These are phyloP conservation scores for Penicillium coprophilum DNA, from an alignment of 495 filamentous ascomycete species.

Conservation along the genomic window DNA sequence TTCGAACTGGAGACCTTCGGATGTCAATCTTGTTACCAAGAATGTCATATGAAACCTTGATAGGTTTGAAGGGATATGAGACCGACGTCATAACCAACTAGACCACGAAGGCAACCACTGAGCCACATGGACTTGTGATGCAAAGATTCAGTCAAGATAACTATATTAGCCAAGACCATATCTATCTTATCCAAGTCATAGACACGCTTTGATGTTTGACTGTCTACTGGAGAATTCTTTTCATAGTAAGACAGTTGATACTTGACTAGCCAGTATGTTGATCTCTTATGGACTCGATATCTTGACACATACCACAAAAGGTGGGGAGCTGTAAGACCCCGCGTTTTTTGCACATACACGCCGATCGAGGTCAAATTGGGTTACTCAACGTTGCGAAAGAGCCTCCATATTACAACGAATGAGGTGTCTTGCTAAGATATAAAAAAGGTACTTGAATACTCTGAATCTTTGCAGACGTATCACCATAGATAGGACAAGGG, in stretches of 20 bases:
- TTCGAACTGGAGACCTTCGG: slow-evolving; percentile 19
- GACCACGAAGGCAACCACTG: slow-evolving; percentile 9
- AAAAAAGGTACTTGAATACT: background rate
- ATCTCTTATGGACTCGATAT: background rate
- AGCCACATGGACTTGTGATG: too few species aligned
- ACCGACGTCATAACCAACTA: slow-evolving; percentile 19
- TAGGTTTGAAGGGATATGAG: slow-evolving; percentile 6
- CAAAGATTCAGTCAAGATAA: too few species aligned
- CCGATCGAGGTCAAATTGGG: slow-evolving; percentile 6
- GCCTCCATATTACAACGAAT: background rate
- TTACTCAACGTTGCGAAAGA: background rate
- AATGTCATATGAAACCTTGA: slow-evolving; percentile 5
- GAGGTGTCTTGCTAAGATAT: background rate
- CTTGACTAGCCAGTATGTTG: background rate
- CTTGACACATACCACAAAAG: background rate
- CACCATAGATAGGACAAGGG: background rate
- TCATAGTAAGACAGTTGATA: too few species aligned
- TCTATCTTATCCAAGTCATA: too few species aligned
- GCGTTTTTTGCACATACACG: background rate
- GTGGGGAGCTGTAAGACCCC: background rate
- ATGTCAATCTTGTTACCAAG: slow-evolving; percentile 17
- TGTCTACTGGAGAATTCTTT: too few species aligned
- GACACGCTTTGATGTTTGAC: too few species aligned
- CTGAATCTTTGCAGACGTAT: background rate
- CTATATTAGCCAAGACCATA: too few species aligned